Conservation (phyloP, 2,329 filamentous ascomycete species). For the Fusarium sp. region DNA sequence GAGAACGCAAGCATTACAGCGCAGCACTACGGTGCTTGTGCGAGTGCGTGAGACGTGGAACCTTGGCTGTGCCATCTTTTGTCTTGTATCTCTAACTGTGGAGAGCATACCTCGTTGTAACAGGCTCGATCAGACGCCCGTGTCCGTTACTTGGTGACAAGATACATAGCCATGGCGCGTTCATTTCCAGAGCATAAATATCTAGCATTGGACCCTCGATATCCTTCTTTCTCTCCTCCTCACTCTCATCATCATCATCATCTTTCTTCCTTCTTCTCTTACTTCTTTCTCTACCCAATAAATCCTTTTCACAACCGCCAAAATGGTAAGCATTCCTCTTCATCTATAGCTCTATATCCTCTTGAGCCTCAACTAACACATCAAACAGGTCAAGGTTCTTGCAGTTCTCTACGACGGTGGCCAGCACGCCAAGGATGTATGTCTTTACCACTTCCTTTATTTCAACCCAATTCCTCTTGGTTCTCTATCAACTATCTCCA, state of each 20-base stretch:
- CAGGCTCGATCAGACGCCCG: conserved; percentile 18
- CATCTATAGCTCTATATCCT: not conserved
- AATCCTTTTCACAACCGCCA: conserved; percentile 36
- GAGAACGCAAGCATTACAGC: conserved; percentile 8
- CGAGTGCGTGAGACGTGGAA: conserved; percentile 31
- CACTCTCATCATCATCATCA: conserved; percentile 32
- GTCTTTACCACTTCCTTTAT: conserved; percentile 35
- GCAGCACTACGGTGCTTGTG: not conserved
- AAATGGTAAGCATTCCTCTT: conserved; percentile 39
- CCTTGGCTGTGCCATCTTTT: conserved; percentile 24
- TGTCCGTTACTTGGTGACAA: conserved; percentile 22
- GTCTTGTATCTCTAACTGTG: not conserved
- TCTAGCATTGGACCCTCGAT: conserved; percentile 30
- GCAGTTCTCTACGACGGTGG: conserved; percentile 92
- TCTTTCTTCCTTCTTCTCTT: conserved; percentile 21
- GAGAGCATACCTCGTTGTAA: conserved; percentile 15
- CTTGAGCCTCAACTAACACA: conserved; percentile 32
- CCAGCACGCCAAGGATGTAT: conserved; percentile 86
- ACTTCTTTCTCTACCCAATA: conserved; percentile 24
- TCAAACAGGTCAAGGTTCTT: conserved; percentile 87
- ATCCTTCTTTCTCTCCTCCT: conserved; percentile 17
- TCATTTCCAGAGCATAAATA: conserved; percentile 41
- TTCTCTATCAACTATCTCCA: conserved; percentile 2
- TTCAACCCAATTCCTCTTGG: not conserved
- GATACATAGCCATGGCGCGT: conserved; percentile 22